Evolutionary conservation across 345 rosid genomes (phyloP), one percentile per base, ranked within the genome.

Genomic region (Gossypium bickii): DNA sequence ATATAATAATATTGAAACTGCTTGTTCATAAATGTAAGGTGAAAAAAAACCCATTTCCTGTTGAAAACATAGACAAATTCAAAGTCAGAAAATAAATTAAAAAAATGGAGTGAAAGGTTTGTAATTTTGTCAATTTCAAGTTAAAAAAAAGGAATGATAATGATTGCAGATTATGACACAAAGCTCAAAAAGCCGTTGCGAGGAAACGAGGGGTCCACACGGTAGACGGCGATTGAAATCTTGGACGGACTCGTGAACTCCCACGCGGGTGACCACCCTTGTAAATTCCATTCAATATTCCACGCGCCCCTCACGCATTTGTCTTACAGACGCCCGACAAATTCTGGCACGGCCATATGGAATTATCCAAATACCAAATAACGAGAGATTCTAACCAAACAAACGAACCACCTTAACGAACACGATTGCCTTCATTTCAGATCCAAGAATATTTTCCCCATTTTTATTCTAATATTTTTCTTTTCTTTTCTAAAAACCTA

Each of bases 241-340:
- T 74, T 75, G 76, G 77, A 78, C 57, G 59, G 81, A 73, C 47
- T n/a, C 57, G 27, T 34, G 64, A 51, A 25, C 79, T 17, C 44
- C 82, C 79, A 77, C 69, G 80, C 75, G 27, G 67, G 72, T 64
- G 51, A 64, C 13, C 55, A 16, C 13, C 6, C 4, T 51, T 51
- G 18, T 53, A 53, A n/a, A 51, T 11, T 51, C 8, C n/a, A n/a
- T n/a, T n/a, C 4, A 2, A 22, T 20, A 17, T 4, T 43, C 9
- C 61, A 18, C 55, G 25, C 70, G 53, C 67, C 4, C 4, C 20
- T 11, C 16, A n/a, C 68, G 48, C 68, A 7, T 9, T 38, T 2
- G 6, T 6, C 2, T 0, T 59, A 25, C 17, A 4, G 18, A 38
- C 15, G 48, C 48, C 76, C 70, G 75, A 73, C 83, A 58, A 0